Evolutionary conservation across 306 rosid genomes (phyloP).

Genomic region (Crotalaria pallida): DNA sequence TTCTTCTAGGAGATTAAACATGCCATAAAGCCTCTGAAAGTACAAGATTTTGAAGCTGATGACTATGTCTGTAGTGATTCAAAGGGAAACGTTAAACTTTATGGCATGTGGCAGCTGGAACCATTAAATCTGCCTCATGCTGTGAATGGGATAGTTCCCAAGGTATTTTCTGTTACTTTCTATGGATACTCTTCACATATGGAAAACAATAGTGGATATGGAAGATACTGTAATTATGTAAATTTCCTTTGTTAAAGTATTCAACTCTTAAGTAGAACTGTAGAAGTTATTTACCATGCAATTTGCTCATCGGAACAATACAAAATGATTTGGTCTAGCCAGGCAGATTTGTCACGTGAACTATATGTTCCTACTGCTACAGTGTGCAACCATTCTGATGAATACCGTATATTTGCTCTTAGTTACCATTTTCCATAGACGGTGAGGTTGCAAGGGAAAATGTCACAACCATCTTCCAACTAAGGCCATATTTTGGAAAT

Average conservation of each 20-base stretch:
- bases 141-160: constrained; percentile 77
- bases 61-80: constrained; percentile 42
- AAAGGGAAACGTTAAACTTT: constrained; percentile 52
- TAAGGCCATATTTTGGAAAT: background rate
- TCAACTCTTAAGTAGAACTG: background rate
- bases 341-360: background rate
- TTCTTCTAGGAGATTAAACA: constrained; percentile 54
- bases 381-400: background rate
- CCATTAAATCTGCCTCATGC: constrained; percentile 79
- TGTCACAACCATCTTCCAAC: background rate
- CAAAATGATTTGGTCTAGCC: background rate
- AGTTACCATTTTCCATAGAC: background rate
- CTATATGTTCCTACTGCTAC: background rate
- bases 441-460: constrained; percentile 2
- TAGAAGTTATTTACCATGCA: background rate
- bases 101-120: constrained; percentile 91
- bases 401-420: background rate
- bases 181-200: constrained; percentile 9
- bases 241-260: background rate
- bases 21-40: constrained; percentile 46
- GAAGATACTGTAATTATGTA: background rate
- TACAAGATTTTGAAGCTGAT: constrained; percentile 54
- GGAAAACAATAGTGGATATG: background rate
- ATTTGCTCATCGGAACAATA: background rate
- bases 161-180: constrained; percentile 41